Percentiles rank a stretch among this genome's conserved stretches.
phyloP scores from a whole-genome alignment of 192 early-diverging fungal species.

The Cladochytrium replicatum region DNA sequence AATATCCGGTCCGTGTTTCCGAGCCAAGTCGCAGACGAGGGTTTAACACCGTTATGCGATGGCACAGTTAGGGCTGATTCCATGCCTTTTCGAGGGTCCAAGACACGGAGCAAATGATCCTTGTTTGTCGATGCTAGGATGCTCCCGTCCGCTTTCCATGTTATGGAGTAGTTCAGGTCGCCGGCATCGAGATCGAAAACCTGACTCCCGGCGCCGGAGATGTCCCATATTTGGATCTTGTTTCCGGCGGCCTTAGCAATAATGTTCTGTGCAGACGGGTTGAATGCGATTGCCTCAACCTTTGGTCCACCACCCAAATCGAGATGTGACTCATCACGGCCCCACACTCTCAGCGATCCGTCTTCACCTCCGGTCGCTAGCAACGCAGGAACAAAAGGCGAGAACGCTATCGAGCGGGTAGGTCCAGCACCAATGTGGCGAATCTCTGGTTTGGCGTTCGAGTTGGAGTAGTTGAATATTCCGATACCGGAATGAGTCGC shows the following conservation, averaged over 20 bases:
- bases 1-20: slow-evolving; percentile 53
- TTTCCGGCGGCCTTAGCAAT: slow-evolving; percentile 2
- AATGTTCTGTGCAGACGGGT: slow-evolving; percentile 15
- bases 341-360: slow-evolving; percentile 9
- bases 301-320: slow-evolving; percentile 1
- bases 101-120: slow-evolving; percentile 47
- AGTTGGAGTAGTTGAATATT: neutral
- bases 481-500: neutral
- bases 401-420: too few relatives aligned
- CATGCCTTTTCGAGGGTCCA: slow-evolving; percentile 43
- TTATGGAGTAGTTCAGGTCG: slow-evolving; percentile 38
- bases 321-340: neutral
- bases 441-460: slow-evolving; percentile 6
- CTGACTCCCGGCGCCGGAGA: neutral
- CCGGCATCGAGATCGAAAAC: slow-evolving; percentile 7
- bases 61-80: slow-evolving; percentile 19
- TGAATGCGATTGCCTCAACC: slow-evolving; percentile 10
- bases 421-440: slow-evolving; percentile 5
- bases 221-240: slow-evolving; percentile 13
- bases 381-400: slow-evolving; percentile 8
- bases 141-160: slow-evolving; percentile 53
- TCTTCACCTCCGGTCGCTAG: slow-evolving; percentile 14
- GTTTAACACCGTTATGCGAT: slow-evolving; percentile 54
- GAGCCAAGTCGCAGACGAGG: slow-evolving; percentile 58
- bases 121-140: slow-evolving; percentile 40